A percentile compares a stretch with the other conserved stretches of the same genome.
These are phyloP conservation scores for Ulmus americana DNA, from an alignment of 331 rosid species.

Conservation along the genomic window DNA sequence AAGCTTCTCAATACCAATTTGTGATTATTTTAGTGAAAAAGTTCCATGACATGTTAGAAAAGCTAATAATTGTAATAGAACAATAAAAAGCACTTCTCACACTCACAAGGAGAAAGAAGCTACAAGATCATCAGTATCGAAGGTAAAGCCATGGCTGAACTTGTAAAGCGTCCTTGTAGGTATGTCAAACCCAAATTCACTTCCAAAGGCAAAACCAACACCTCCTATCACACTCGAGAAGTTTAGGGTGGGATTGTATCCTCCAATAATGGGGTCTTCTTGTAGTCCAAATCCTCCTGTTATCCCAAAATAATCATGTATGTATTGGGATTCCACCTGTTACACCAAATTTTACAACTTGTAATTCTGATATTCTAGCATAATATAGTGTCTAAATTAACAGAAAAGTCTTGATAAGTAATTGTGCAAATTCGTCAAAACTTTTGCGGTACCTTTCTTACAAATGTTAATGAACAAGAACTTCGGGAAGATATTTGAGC, in stretches of 20 bases:
- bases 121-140: constrained; percentile 36
- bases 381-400: no score
- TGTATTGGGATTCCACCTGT: constrained; percentile 55
- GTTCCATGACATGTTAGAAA: no score
- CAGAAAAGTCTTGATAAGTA: no score
- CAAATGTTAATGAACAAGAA: no score
- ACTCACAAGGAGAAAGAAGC: constrained; percentile 63
- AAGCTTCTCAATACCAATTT: no score
- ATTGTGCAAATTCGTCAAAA: no score
- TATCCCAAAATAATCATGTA: constrained; percentile 37
- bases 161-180: constrained; percentile 38
- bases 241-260: constrained; percentile 36
- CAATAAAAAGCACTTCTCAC: neutral
- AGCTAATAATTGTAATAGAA: no score
- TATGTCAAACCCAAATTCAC: constrained; percentile 42
- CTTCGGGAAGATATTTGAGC: no score
- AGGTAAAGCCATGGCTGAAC: constrained; percentile 48
- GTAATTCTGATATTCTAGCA: neutral
- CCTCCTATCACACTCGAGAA: constrained; percentile 53
- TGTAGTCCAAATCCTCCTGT: constrained; percentile 48
- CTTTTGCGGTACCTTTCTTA: no score
- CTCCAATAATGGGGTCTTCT: constrained; percentile 25
- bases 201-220: constrained; percentile 39
- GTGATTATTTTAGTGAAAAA: no score
- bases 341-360: neutral